Conservation (phyloP, 768 basidiomycete genomes). For the Piloderma croceum region DNA sequence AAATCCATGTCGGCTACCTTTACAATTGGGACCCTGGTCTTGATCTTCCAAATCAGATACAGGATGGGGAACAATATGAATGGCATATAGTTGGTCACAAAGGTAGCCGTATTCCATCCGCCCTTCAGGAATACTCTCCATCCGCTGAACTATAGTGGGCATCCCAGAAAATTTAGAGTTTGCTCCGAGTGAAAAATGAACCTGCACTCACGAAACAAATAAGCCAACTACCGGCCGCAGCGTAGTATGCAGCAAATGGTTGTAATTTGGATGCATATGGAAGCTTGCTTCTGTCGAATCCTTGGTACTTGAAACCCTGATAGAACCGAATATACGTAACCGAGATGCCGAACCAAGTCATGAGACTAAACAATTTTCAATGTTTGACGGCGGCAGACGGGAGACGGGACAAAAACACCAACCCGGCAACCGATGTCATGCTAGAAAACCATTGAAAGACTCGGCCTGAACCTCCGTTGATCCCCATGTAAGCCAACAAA, state of each 20-base stretch:
- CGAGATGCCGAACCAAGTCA: conserved; percentile 79
- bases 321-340: conserved; percentile 81
- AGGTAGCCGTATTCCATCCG: conserved; percentile 54
- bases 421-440: conserved; percentile 55
- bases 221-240: conserved; percentile 34
- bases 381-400: conserved; percentile 34
- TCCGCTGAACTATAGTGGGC: conserved; percentile 47
- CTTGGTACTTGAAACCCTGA: conserved; percentile 75
- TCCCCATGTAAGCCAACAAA: conserved; percentile 77
- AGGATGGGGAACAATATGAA: conserved; percentile 68
- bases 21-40: conserved; percentile 38
- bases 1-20: conserved; percentile 74
- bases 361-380: conserved; percentile 44
- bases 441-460: conserved; percentile 82
- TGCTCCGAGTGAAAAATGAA: neutral
- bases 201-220: conserved; percentile 54
- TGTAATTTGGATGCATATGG: conserved; percentile 68
- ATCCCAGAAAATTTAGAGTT: neutral
- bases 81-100: conserved; percentile 82
- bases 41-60: conserved; percentile 55
- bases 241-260: conserved; percentile 69
- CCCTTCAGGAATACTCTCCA: conserved; percentile 48
- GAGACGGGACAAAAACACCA: conserved; percentile 48
- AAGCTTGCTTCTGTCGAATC: conserved; percentile 61
- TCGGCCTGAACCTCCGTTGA: conserved; percentile 54